These are phyloP conservation scores for Ustulina deusta DNA, from an alignment of 2,329 filamentous ascomycete species.

Conservation along the genomic window DNA sequence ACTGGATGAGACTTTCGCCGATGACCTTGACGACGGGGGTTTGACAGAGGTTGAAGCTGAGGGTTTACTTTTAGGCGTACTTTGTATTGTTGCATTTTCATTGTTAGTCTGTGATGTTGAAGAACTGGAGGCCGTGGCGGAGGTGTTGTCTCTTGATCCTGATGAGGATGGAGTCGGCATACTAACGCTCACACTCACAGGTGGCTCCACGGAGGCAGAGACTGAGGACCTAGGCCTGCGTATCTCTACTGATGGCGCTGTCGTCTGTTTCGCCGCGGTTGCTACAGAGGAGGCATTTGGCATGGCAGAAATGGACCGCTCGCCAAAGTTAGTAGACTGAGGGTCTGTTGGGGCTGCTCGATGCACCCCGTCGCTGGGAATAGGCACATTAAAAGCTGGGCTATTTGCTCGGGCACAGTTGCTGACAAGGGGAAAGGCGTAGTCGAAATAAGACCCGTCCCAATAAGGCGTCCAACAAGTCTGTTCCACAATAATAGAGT, in stretches of 20 bases:
- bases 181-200: slow-evolving; percentile 23
- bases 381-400: slow-evolving; percentile 32
- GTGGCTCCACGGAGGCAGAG: slow-evolving; percentile 31
- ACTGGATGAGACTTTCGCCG: slow-evolving; percentile 40
- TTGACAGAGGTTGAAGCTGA: slow-evolving; percentile 48
- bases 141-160: slow-evolving; percentile 34
- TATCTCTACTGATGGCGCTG: slow-evolving; percentile 37
- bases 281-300: slow-evolving; percentile 35
- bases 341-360: slow-evolving; percentile 31
- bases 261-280: slow-evolving; percentile 37
- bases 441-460: slow-evolving; percentile 48
- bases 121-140: slow-evolving; percentile 36
- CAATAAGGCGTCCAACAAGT: slow-evolving; percentile 47
- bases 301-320: slow-evolving; percentile 35
- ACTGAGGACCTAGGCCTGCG: slow-evolving; percentile 30
- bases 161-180: slow-evolving; percentile 35
- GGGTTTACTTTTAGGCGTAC: slow-evolving; percentile 42
- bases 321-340: slow-evolving; percentile 35
- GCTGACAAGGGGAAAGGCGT: slow-evolving; percentile 38
- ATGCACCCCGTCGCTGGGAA: slow-evolving; percentile 31
- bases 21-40: slow-evolving; percentile 46
- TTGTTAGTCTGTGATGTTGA: slow-evolving; percentile 33
- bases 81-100: slow-evolving; percentile 40
- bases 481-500: slow-evolving; percentile 38
- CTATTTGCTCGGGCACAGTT: slow-evolving; percentile 39